Evolutionary conservation across 2,329 filamentous ascomycete species (phyloP), one percentile per base, ranked within the genome.

Genomic region (Colletotrichum lupini): DNA sequence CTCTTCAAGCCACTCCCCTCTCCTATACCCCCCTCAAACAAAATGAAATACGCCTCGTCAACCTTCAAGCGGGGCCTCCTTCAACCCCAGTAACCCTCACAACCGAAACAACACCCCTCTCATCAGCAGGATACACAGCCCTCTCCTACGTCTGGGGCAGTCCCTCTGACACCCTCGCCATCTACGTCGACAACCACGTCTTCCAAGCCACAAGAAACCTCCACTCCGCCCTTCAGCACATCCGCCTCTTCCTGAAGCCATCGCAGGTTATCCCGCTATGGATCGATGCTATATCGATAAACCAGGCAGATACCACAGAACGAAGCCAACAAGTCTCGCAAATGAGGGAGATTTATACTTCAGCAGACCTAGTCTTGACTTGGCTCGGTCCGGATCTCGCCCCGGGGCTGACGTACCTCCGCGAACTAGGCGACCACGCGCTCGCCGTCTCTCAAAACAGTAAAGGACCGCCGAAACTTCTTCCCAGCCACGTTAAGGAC

Each of bases 121-220:
- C 55, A 26, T 57, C 55, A 19, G 26, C 55, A 57, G 26, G 32
- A 9, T 57, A 57, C 3, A 57, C 26, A 28, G 76, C 77, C 1
- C 66, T 78, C 5, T 78, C 76, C 11, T 78, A 77, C 52, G 70
- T 68, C 55, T 76, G 77, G 77, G 76, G 74, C 0, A 62, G 75
- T 8, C 26, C 37, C 37, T 24, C 60, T 3, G 61, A 70, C 19
- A 28, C 66, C 1, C 11, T 62, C 2, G 32, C 59, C 3, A 37
- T 76, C 8, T 9, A 5, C 1, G 37, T 77, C 32, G 61, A 76
- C 16, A 67, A 57, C 5, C 9, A 57, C 11, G 4, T 52, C 2
- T 68, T 76, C n/a, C 16, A 11, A 0, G 64, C 76, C 6, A 58
- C 64, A 1, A 55, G 28, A 4, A 69, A 55, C 19, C 58, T 69